phyloP scores from a whole-genome alignment of 352 stramenopile genomes.

The Pythium diclinum region DNA sequence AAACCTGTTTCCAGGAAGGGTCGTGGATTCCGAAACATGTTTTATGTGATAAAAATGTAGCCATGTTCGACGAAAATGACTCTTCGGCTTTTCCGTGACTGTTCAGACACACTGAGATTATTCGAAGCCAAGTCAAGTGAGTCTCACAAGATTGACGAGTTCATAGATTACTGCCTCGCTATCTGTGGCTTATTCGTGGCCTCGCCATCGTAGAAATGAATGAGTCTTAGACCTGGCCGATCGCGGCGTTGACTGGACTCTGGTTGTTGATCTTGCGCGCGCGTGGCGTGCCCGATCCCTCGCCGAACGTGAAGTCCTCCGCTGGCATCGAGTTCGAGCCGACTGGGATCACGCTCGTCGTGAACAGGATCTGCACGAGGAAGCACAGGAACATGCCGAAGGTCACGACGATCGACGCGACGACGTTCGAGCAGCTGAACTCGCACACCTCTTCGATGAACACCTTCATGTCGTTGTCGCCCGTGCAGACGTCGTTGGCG shows the following conservation, averaged over 20 bases:
- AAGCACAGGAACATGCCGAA: conserved; percentile 60
- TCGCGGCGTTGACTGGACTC: conserved; percentile 16
- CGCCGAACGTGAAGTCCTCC: conserved; percentile 52
- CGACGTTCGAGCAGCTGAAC: conserved; percentile 60
- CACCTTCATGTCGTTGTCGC: conserved; percentile 39
- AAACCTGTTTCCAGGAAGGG: background rate
- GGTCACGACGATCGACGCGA: conserved; percentile 47
- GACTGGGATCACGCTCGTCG: conserved; percentile 36
- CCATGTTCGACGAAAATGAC: background rate
- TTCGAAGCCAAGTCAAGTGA: background rate
- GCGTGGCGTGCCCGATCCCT: conserved; percentile 36
- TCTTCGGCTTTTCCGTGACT: background rate
- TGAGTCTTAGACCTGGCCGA: conserved; percentile 29
- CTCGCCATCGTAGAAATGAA: background rate
- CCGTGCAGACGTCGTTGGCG: conserved; percentile 53
- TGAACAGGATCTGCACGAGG: conserved; percentile 54
- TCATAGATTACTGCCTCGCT: background rate
- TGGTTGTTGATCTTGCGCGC: conserved; percentile 35
- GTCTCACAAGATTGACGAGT: background rate
- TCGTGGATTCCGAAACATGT: background rate
- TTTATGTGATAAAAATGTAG: conserved; percentile 2
- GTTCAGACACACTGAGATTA: background rate
- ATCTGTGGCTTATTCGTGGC: background rate
- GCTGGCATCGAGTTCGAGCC: conserved; percentile 11
- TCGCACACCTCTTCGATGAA: conserved; percentile 60